phyloP scores from a whole-genome alignment of 352 stramenopile genomes.

The Phytophthora multivora region DNA sequence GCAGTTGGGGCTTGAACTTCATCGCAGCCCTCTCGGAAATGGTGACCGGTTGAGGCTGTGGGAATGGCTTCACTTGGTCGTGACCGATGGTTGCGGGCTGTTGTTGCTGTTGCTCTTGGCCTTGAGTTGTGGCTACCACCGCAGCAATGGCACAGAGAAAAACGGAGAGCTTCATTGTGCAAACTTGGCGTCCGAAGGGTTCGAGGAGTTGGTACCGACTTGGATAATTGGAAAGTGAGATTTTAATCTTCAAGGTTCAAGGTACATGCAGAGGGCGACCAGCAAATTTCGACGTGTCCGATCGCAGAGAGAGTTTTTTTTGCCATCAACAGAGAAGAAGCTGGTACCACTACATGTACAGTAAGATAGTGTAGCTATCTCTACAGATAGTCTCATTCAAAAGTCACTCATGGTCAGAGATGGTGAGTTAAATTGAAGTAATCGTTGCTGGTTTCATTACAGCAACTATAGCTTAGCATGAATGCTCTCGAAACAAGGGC shows the following conservation, averaged over 20 bases:
- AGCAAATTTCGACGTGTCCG: slow-evolving; percentile 1
- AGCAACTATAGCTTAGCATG: no score
- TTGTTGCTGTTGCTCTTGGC: slow-evolving; percentile 13
- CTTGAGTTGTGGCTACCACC: slow-evolving; percentile 1
- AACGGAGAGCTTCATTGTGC: slow-evolving; percentile 5
- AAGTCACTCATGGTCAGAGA: no score
- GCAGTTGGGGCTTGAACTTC: no score
- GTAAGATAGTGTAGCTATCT: no score
- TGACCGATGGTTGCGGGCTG: slow-evolving; percentile 8
- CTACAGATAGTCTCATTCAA: no score
- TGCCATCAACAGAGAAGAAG: no score
- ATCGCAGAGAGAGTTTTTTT: not conserved
- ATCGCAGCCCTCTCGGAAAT: slow-evolving; percentile 10
- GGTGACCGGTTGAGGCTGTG: slow-evolving; percentile 6
- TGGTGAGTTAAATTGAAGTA: no score
- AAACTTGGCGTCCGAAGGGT: not conserved
- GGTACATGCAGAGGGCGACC: not conserved
- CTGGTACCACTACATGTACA: no score
- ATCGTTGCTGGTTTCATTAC: no score
- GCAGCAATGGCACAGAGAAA: not conserved
- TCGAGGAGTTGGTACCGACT: not conserved
- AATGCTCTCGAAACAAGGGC: no score
- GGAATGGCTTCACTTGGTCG: slow-evolving; percentile 13
- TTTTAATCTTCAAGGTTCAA: not conserved
- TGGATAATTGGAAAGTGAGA: slow-evolving; percentile 11